Evolutionary conservation across 73 alveolate species (phyloP), one percentile per base, ranked within the genome.

Genomic region (Symbiodinium natans): DNA sequence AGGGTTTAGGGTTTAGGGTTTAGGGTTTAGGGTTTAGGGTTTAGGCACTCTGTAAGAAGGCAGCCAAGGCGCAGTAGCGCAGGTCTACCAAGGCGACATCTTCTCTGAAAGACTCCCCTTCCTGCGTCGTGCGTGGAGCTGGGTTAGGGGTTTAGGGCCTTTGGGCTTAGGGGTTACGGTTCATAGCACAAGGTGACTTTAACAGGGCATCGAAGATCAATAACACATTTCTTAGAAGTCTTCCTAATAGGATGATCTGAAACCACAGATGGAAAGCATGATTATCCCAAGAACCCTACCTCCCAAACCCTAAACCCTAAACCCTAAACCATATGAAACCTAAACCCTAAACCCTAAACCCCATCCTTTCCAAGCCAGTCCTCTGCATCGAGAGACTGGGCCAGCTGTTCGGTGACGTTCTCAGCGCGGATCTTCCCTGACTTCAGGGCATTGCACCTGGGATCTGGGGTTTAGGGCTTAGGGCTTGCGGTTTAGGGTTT

Each of bases 381-480:
- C 95, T 89, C 95, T 13, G 95, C 95, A 13, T 89, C 95, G 43
- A 89, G 77, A 13, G 95, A 59, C 34, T 63, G 41, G 17, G 95
- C 95, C 73, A 89, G 23, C 9, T 89, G 95, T 86, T 63, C 74
- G 48, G 75, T 43, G 86, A 54, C 68, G 36, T 42, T 89, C 95
- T 89, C 86, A 34, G 74, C 48, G 23, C 94, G 94, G 63, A 40
- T 42, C 48, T 82, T 89, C 75, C 86, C 87, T n/a, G 71, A 63
- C 48, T 89, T 89, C 23, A 89, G 87, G 42, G 75, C 95, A 56
- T 77, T 89, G 86, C 48, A 89, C 92, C 92, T 63, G 38, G 33
- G 40, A n/a, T 0, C 36, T 21, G 25, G 36, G 77, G 77, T 15
- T 6, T 63, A 25, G 25, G 39, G 40, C 33, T 29, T 63, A 63